Conservation (phyloP, 2,329 filamentous ascomycete species). For the Lecanicillium sp. region DNA sequence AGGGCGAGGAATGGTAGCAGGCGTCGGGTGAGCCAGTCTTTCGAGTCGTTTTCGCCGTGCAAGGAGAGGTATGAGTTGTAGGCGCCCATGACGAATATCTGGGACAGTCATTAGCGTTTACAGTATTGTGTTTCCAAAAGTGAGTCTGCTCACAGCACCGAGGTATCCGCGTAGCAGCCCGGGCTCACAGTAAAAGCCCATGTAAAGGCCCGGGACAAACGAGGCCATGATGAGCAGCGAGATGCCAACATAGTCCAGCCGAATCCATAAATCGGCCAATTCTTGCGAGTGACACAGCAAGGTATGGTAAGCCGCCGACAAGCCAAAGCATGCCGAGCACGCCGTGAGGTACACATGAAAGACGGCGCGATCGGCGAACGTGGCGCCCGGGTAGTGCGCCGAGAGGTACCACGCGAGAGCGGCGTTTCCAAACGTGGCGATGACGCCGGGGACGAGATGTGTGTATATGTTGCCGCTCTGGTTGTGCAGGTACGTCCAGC, state of each 20-base stretch:
- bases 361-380: constrained; percentile 29
- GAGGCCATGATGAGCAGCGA: constrained; percentile 31
- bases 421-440: constrained; percentile 27
- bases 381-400: constrained; percentile 27
- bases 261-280: constrained; percentile 30
- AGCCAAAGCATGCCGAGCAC: constrained; percentile 29
- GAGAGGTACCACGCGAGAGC: constrained; percentile 21
- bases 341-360: constrained; percentile 34
- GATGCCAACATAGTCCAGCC: constrained; percentile 34
- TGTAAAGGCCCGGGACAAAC: constrained; percentile 35
- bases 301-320: constrained; percentile 34
- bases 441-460: constrained; percentile 36
- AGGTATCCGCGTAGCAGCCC: constrained; percentile 28
- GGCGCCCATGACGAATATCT: constrained; percentile 30
- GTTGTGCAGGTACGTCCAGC: constrained; percentile 34
- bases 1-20: constrained; percentile 31
- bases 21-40: constrained; percentile 30
- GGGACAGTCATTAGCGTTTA: too few relatives aligned
- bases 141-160: constrained; percentile 15
- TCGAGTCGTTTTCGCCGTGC: constrained; percentile 29
- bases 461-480: constrained; percentile 29
- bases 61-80: constrained; percentile 30
- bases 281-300: constrained; percentile 33
- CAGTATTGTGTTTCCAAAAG: too few relatives aligned
- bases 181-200: constrained; percentile 34